Percentiles rank a stretch among this genome's conserved stretches.
Conservation (phyloP, 148 eudicot species). For the Selenicereus undatus region DNA sequence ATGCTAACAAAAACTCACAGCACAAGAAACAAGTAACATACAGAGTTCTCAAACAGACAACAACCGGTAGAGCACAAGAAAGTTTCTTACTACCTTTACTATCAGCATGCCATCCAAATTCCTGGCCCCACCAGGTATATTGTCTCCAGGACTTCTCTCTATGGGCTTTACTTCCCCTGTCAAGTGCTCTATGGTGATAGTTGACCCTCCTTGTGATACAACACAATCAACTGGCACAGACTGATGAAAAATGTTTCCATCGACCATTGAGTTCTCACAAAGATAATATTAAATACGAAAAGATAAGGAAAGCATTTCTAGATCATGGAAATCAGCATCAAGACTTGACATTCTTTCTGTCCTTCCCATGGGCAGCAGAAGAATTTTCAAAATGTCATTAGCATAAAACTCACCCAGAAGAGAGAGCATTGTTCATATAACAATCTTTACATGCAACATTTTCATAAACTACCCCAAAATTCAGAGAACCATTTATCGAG, state of each 20-base stretch:
- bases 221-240: conserved; percentile 97
- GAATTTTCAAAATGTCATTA: background rate
- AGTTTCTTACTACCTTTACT: conserved; percentile 54
- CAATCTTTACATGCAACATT: background rate
- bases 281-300: background rate
- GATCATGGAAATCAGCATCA: background rate
- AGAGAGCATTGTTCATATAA: background rate
- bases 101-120: conserved; percentile 98
- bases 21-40: background rate
- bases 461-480: background rate
- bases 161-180: conserved; percentile 96
- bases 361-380: background rate
- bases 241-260: conserved; percentile 37
- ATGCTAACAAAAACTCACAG: background rate
- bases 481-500: background rate
- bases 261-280: background rate
- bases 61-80: background rate
- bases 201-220: conserved; percentile 87
- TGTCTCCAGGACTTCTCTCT: conserved; percentile 67
- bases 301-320: background rate
- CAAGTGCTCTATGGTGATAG: conserved; percentile 92
- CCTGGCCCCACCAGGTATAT: conserved; percentile 96
- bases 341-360: background rate
- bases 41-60: background rate
- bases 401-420: background rate